Conservation (phyloP, 306 rosid species). For the Alnus rubra region DNA sequence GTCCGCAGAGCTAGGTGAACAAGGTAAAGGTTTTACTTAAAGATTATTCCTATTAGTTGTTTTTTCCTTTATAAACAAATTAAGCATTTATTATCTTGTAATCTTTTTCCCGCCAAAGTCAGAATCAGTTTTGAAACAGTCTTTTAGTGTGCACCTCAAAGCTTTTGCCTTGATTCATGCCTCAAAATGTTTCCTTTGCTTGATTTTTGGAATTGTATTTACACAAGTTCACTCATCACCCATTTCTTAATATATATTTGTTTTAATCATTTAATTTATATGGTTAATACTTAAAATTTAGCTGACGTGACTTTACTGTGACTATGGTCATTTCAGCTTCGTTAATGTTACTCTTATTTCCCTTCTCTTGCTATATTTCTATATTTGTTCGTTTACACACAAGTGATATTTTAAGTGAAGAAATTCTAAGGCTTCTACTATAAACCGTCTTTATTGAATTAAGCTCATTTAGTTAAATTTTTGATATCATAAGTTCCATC, state of each 20-base stretch:
- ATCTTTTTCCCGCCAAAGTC: neutral
- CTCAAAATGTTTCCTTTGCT: neutral
- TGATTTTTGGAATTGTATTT: neutral
- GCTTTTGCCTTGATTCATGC: neutral
- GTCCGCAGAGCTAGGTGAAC: constrained; percentile 28
- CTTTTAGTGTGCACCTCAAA: neutral
- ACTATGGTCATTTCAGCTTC: neutral
- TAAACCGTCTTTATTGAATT: too few relatives aligned
- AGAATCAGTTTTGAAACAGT: neutral
- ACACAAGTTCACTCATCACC: neutral
- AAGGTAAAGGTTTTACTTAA: constrained; percentile 52
- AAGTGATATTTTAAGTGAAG: neutral
- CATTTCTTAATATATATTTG: neutral
- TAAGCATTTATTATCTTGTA: neutral
- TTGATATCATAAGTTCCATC: neutral
- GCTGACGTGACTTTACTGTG: neutral
- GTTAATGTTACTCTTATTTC: neutral
- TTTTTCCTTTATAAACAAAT: constrained; percentile 15
- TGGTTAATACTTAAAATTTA: neutral
- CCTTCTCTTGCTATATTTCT: neutral
- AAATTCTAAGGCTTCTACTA: neutral
- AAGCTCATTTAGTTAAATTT: neutral
- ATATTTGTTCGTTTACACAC: neutral
- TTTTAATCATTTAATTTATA: neutral
- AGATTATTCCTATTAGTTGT: constrained; percentile 15